Base-by-base conservation (phyloP, 129 eudicot species). In the Artemisia argyi region DNA sequence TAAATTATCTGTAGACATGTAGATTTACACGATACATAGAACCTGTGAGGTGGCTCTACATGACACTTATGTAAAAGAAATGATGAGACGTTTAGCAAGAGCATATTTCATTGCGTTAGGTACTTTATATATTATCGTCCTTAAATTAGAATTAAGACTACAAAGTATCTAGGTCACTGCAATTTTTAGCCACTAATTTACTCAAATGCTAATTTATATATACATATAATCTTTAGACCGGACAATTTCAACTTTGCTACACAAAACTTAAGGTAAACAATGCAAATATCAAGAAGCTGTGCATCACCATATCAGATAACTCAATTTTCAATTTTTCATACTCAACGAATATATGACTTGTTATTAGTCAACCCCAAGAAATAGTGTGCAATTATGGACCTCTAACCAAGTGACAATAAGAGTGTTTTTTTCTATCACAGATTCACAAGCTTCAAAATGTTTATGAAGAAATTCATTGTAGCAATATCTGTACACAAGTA, bases 21-120 rank as follows among this genome's bases (percentile, higher is more conserved):
- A 14, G 5, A 19, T 30, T 14, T 10, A 57, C 32, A 58, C 7
- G 2, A 22, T 58, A 59, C 26, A 57, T 66, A 28, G 32, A 28
- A 28, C 32, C 32, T 3, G 32, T 28, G 0, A 0, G 85, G 83
- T 11, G 82, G 82, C 11, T 2, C 61, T 18, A 9, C 61, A 56
- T 18, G 30, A 57, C 4, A 57, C 62, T 20, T 7, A 18, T 9
- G 28, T 10, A 57, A 28, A 28, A 3, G 4, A 3, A 5, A 28
- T 5, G 32, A 28, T 28, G 32, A 30, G 35, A 30, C 35, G 4
- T 30, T 30, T 20, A 11, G 6, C 35, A 11, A 26, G 22, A 57
- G 63, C 22, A 56, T 56, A 5, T 57, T 57, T 57, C 22, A 20
- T 57, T 2, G 22, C 14, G 14, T 20, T 15, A 17, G 18, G 18